Conservation (phyloP, 2,329 filamentous ascomycete genomes). For the Thelonectria olida region DNA sequence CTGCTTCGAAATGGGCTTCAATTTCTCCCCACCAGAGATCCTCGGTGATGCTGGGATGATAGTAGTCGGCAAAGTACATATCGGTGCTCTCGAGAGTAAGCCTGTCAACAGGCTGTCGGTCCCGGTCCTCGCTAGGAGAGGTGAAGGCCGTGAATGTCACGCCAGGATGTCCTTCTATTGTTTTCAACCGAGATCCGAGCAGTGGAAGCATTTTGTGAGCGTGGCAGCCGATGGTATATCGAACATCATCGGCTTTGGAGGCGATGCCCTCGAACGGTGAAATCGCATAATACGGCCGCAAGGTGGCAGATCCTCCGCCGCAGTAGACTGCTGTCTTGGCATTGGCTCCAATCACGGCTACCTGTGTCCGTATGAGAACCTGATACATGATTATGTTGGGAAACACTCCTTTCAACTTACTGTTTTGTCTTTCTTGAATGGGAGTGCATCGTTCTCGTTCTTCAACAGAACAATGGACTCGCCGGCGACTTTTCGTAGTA, state of each 20-base stretch:
- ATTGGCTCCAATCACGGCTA: background rate
- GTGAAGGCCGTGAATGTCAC: constrained; percentile 3
- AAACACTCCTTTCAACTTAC: too few relatives aligned
- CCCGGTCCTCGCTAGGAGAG: background rate
- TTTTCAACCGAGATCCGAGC: background rate
- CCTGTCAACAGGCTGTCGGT: background rate
- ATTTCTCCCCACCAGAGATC: constrained; percentile 8
- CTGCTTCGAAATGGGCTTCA: background rate
- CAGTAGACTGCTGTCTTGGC: background rate
- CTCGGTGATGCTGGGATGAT: constrained; percentile 1
- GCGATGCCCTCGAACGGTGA: constrained; percentile 6
- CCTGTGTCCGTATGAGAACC: too few relatives aligned
- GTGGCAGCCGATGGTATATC: background rate
- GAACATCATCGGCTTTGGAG: background rate
- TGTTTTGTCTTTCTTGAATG: too few relatives aligned
- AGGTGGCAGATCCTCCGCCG: constrained; percentile 6
- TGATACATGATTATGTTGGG: too few relatives aligned
- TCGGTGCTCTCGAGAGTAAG: background rate
- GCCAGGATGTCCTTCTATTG: background rate
- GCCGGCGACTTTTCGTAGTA: too few relatives aligned
- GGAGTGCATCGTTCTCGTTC: background rate
- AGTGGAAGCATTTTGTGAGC: constrained; percentile 10
- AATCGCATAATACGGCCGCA: constrained; percentile 1
- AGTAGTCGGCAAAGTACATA: constrained; percentile 9
- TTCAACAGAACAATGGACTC: constrained; percentile 4